These are phyloP conservation scores for Limtongia smithiae DNA, from an alignment of 805 yeast genomes.

Conservation along the genomic window DNA sequence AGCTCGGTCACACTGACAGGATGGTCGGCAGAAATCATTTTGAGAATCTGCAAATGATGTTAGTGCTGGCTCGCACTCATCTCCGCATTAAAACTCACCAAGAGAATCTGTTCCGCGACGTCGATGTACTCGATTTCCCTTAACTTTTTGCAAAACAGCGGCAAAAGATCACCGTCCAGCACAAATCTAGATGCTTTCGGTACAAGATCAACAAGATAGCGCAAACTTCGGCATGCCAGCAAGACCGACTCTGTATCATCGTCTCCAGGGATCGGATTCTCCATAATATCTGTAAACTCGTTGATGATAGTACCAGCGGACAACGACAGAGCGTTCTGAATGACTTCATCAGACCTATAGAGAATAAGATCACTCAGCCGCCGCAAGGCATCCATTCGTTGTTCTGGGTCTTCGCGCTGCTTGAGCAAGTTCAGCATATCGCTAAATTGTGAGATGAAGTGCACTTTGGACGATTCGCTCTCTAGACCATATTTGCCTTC, in stretches of 20 bases:
- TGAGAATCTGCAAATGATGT: conserved; percentile 44
- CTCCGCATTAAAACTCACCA: conserved; percentile 49
- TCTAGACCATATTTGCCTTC: background rate
- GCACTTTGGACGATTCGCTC: background rate
- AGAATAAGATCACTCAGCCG: conserved; percentile 38
- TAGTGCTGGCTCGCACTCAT: too few relatives aligned
- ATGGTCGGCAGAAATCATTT: conserved; percentile 37
- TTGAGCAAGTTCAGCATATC: conserved; percentile 28
- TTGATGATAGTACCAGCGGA: conserved; percentile 57
- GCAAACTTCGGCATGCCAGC: conserved; percentile 77
- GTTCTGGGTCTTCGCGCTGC: conserved; percentile 34
- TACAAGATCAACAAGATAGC: conserved; percentile 73
- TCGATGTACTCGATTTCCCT: conserved; percentile 80
- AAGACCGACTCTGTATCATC: conserved; percentile 77
- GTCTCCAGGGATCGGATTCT: conserved; percentile 49
- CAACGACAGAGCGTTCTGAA: conserved; percentile 36
- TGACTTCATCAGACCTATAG: conserved; percentile 35
- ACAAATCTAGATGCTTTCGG: conserved; percentile 61
- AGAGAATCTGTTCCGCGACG: conserved; percentile 85
- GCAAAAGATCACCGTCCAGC: conserved; percentile 62
- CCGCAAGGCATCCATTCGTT: conserved; percentile 35
- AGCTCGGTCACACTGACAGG: conserved; percentile 43
- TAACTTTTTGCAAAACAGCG: conserved; percentile 60
- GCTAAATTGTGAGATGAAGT: conserved; percentile 33
- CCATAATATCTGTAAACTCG: conserved; percentile 55